These are phyloP conservation scores for Sugiyamaella japonica DNA, from an alignment of 1,139 yeast genomes.

Conservation along the genomic window DNA sequence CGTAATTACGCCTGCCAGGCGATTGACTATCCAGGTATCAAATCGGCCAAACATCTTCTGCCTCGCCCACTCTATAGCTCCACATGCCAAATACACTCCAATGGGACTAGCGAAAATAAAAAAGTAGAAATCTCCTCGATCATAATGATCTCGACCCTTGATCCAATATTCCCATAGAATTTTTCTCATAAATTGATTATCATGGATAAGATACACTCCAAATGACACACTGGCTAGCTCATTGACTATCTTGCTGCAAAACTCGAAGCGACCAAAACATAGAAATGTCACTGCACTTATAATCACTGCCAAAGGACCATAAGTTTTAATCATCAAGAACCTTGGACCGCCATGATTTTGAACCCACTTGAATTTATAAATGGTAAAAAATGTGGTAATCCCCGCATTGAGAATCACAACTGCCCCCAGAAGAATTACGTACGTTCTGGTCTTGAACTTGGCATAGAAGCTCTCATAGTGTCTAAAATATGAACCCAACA, in stretches of 20 bases:
- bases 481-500: constrained; percentile 4
- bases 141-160: constrained; percentile 3
- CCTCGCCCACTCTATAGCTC: constrained; percentile 7
- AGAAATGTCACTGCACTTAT: constrained; percentile 4
- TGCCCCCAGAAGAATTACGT: not conserved
- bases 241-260: constrained; percentile 10
- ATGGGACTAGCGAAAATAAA: constrained; percentile 6
- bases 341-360: constrained; percentile 9
- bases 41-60: constrained; percentile 12
- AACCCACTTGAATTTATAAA: not conserved
- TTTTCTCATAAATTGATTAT: constrained; percentile 6
- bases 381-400: not conserved
- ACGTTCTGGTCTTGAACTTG: constrained; percentile 11
- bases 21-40: constrained; percentile 7
- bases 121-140: not conserved
- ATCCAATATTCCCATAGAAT: constrained; percentile 10
- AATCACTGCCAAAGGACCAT: constrained; percentile 2
- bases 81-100: constrained; percentile 7
- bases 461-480: constrained; percentile 1
- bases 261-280: constrained; percentile 3
- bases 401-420: constrained; percentile 3
- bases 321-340: constrained; percentile 5
- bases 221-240: constrained; percentile 15
- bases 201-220: constrained; percentile 18
- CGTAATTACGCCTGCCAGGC: not conserved